Percentiles rank a stretch among this genome's conserved stretches.
Conservation (phyloP, 139 green algal genomes). For the Coelastrella sp. region DNA sequence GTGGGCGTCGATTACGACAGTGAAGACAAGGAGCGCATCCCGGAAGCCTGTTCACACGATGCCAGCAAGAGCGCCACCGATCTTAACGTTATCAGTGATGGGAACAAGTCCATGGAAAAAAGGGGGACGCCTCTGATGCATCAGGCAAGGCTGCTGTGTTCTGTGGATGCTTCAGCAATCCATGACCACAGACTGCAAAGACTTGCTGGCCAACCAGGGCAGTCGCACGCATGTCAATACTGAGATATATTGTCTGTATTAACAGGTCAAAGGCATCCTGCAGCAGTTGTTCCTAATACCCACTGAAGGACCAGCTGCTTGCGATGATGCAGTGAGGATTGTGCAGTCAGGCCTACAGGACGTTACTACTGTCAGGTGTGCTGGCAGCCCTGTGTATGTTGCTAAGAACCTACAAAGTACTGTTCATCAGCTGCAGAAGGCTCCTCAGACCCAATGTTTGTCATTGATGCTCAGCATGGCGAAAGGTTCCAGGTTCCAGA, state of each 20-base stretch:
- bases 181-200: too few relatives aligned
- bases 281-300: slow-evolving; percentile 10
- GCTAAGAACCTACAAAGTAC: background rate
- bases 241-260: background rate
- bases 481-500: too few relatives aligned
- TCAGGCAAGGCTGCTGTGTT: too few relatives aligned
- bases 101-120: background rate
- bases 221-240: background rate
- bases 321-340: slow-evolving; percentile 11
- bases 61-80: too few relatives aligned
- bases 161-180: too few relatives aligned
- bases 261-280: slow-evolving; percentile 18
- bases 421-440: too few relatives aligned
- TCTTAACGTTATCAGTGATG: too few relatives aligned
- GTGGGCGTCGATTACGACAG: too few relatives aligned
- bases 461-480: too few relatives aligned
- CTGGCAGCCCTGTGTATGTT: background rate
- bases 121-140: slow-evolving; percentile 28
- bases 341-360: background rate
- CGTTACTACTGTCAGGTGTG: background rate
- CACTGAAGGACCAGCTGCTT: slow-evolving; percentile 9
- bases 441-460: too few relatives aligned
- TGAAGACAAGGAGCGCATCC: too few relatives aligned
- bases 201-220: background rate
- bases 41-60: too few relatives aligned